phyloP scores from a whole-genome alignment of 768 basidiomycete genomes.

The Pleurotus platypus region DNA sequence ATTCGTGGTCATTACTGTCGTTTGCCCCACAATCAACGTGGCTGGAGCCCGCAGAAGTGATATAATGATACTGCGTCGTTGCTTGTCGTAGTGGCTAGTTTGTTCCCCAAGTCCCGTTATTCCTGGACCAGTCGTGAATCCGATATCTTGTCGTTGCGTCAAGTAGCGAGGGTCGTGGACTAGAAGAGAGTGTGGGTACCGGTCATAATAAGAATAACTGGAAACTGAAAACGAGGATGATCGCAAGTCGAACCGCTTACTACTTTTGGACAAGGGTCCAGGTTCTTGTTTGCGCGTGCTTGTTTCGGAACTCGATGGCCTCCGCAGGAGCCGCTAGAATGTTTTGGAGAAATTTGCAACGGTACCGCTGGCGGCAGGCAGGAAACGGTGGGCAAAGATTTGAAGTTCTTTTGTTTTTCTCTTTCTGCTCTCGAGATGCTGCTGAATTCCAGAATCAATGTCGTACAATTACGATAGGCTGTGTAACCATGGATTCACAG shows the following conservation, averaged over 20 bases:
- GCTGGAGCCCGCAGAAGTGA: neutral
- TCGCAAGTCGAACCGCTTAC: slow-evolving; percentile 6
- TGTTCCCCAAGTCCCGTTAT: neutral
- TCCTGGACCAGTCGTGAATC: neutral
- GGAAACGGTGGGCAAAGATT: neutral
- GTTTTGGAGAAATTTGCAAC: neutral
- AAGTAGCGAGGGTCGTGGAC: neutral
- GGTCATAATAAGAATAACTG: slow-evolving; percentile 8
- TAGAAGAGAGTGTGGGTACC: slow-evolving; percentile 7
- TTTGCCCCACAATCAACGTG: neutral
- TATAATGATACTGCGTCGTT: neutral
- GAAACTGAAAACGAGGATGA: slow-evolving; percentile 5
- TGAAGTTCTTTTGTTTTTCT: neutral
- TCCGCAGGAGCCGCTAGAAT: neutral
- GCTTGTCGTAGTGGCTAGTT: neutral
- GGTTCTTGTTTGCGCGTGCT: neutral
- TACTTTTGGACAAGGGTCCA: slow-evolving; percentile 2
- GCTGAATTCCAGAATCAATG: neutral
- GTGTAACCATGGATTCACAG: neutral
- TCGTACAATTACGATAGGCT: neutral
- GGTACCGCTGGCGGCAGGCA: neutral
- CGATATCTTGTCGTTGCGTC: neutral
- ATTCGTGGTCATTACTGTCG: neutral
- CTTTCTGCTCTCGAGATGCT: neutral
- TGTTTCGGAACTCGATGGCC: neutral